Base-by-base conservation (phyloP, 768 basidiomycete species). In the Leccinum uliginosum region DNA sequence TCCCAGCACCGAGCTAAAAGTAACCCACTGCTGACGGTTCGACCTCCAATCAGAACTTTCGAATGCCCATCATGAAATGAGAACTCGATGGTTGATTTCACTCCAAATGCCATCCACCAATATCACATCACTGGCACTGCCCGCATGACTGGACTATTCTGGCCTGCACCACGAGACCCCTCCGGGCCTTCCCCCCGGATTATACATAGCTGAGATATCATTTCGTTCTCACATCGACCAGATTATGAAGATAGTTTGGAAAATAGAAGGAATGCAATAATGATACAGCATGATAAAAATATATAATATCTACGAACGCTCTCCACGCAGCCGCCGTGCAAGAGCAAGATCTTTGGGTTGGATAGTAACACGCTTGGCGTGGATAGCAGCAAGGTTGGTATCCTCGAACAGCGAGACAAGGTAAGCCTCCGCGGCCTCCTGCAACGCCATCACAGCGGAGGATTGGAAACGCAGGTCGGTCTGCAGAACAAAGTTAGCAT, bases 381-480 rank as follows among this genome's bases (percentile, higher is more conserved):
- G 48, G 19, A 50, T 50, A 8, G 48, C 48, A 50, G 49, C 49
- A 4, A 50, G 49, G 12, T 50, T 50, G 49, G 49, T 50, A 5
- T 50, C 49, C n/a, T 50, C 49, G 4, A 50, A 50, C 15, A 50
- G 12, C 7, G 49, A 50, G 7, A 50, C 49, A 15, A 50, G 49
- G 19, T 50, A 50, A 21, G 49, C 49, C 19, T 50, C 49, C 5
- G 49, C 49, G 0, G 49, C 49, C 30, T 50, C 49, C 72, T 92
- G 91, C 46, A 92, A 78, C 35, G 91, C 90, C 81, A 88, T 87
- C 62, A 92, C 87, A 56, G 89, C 90, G 11, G 89, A 91, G 4
- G 91, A 92, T 80, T 93, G 89, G 87, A 93, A 93, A 57, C 92
- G 89, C 50, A 93, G 77, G 64, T 87, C 85, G 59, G 86, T 87